Evolutionary conservation across 2,329 filamentous ascomycete species (phyloP).

Genomic region (Achaetomium macrosporum): DNA sequence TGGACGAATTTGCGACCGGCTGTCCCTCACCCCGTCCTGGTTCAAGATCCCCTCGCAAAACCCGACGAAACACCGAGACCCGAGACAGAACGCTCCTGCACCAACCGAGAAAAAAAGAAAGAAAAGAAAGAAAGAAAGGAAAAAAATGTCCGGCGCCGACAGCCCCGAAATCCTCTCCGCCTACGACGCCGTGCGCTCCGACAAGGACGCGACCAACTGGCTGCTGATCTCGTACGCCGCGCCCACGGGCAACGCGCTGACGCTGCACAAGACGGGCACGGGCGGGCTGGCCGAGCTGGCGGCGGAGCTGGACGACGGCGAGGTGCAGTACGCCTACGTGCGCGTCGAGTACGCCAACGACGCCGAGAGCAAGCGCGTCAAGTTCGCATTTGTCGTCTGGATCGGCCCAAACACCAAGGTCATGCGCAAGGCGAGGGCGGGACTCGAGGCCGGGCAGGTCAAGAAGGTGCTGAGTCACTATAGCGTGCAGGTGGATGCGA

Average conservation of each 20-base stretch:
- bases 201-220: constrained; percentile 62
- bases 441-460: constrained; percentile 60
- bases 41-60: background rate
- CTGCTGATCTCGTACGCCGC: constrained; percentile 58
- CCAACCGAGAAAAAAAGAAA: background rate
- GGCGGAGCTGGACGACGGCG: constrained; percentile 48
- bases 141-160: constrained; percentile 50
- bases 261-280: constrained; percentile 50
- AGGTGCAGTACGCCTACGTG: constrained; percentile 62
- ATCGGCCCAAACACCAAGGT: constrained; percentile 60
- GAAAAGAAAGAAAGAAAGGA: background rate
- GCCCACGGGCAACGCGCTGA: constrained; percentile 50
- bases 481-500: constrained; percentile 58
- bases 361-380: constrained; percentile 61
- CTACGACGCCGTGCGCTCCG: constrained; percentile 61
- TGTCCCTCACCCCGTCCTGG: background rate
- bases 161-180: constrained; percentile 55
- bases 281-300: constrained; percentile 57
- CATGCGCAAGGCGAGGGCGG: constrained; percentile 65
- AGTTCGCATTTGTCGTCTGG: constrained; percentile 64
- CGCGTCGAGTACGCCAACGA: constrained; percentile 67
- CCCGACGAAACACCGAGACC: background rate
- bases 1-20: background rate
- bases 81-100: background rate
- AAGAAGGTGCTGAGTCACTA: constrained; percentile 60